Evolutionary conservation across 2,329 filamentous ascomycete genomes (phyloP), one percentile per base, ranked within the genome.

Genomic region (Immersiporthe knoxdaviesiana): DNA sequence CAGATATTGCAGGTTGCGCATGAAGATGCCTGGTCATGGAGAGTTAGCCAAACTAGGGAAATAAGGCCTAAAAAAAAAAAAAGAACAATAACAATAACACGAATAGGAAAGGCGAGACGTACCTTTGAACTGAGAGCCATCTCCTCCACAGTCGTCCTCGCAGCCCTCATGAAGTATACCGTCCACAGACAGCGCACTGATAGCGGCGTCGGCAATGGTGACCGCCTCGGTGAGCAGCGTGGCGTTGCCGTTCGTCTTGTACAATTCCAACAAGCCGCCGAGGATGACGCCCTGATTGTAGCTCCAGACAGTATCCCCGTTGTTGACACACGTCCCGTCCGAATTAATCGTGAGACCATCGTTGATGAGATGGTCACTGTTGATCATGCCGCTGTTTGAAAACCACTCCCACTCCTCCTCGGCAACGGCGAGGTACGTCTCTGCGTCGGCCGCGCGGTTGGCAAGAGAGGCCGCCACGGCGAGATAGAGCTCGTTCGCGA

Each of bases 71-170:
- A 24, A 32, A 12, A 21, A 35, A 8, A 4, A 35, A 35, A 35
- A 47, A 47, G 3, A 21, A 35, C 16, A 56, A 1, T n/a, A 60
- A 56, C 8, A 54, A 24, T 27, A 6, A 4, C n/a, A 18, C 1
- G n/a, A n/a, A 2, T 14, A 27, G 16, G 7, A 10, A 16, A 24
- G 24, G n/a, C 24, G 12, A 56, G 14, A 32, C 60, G 24, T 37
- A 69, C 69, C 91, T 76, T 92, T 93, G 82, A 93, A 93, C 74
- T 91, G 88, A 1, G 82, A 80, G 0, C 83, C 86, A 71, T 89
- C 85, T 14, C 71, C 76, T 32, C 82, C 82, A 69, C 70, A 72
- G 27, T 80, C 75, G 10, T 84, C 81, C 73, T 89, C 87, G 72
- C 87, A 89, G 30, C 75, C 74, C 69, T 90, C 87, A 69, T 81